Conservation (phyloP, 2,329 filamentous ascomycete genomes). For the Achaetomium macrosporum region DNA sequence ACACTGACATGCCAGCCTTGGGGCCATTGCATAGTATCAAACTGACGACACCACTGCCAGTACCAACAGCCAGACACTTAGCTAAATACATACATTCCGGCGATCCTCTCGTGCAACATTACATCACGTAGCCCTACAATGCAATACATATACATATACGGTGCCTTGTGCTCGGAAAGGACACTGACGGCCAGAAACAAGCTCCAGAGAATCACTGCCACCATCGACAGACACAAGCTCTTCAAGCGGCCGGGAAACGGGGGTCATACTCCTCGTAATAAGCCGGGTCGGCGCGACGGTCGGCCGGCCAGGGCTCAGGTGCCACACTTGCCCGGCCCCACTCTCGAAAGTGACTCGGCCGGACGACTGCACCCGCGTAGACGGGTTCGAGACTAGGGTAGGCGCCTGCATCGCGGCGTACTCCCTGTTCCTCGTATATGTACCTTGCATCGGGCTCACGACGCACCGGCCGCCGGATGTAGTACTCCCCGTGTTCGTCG, state of each 20-base stretch:
- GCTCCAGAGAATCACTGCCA: too few relatives aligned
- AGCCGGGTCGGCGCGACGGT: conserved; percentile 11
- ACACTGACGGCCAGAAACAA: too few relatives aligned
- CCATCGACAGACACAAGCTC: background rate
- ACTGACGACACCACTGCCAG: too few relatives aligned
- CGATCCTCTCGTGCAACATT: too few relatives aligned
- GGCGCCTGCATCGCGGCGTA: conserved; percentile 9
- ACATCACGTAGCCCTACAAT: too few relatives aligned
- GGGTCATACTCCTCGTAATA: conserved; percentile 25
- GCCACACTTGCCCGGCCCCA: background rate
- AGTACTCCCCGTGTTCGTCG: conserved; percentile 41
- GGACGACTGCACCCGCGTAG: conserved; percentile 1
- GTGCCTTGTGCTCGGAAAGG: too few relatives aligned
- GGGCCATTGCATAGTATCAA: too few relatives aligned
- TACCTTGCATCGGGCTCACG: conserved; percentile 18
- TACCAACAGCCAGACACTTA: too few relatives aligned
- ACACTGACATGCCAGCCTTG: too few relatives aligned
- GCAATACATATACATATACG: too few relatives aligned
- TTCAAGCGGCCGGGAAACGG: conserved; percentile 19
- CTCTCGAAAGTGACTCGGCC: conserved; percentile 3
- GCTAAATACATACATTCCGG: too few relatives aligned
- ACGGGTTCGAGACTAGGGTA: conserved; percentile 8
- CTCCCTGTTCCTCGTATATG: conserved; percentile 16
- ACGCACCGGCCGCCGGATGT: conserved; percentile 36
- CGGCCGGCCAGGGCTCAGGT: conserved; percentile 3